Evolutionary conservation across 441 rosid genomes (phyloP), one percentile per base, ranked within the genome.

Genomic region (Dalechampia spathulata): DNA sequence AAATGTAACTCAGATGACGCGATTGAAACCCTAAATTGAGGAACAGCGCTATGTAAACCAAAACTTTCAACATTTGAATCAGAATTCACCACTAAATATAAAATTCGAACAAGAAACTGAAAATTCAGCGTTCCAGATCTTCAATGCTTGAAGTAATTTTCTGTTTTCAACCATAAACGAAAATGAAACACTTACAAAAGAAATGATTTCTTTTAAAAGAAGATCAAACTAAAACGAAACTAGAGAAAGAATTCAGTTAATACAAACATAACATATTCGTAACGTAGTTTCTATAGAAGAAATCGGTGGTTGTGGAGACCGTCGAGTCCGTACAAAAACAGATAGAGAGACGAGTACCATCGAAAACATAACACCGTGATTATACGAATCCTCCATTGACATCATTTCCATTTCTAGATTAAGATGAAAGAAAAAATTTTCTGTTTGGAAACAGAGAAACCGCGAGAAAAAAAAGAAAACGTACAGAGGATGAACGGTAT

Each of bases 311-410:
- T n/a, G 45, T 14, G 55, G 68, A 60, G 77, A 76, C 71, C 67
- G 78, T 66, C 80, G 78, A 46, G 69, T 70, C 51, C 87, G 83
- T 17, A 75, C 73, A 71, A 77, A 63, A 23, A 72, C 77, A 37
- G 82, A 57, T 58, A 76, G 67, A 57, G 74, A 70, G 26, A 73
- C 79, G 68, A 69, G 72, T 55, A 76, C 65, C 65, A 75, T 62
- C 73, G 74, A 73, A 56, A 57, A 68, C 61, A 67, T 67, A 60
- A 71, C 73, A 61, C 55, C 63, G 53, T 58, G 70, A 43, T 80
- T 76, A 61, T 64, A 66, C 69, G 78, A 77, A 58, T 72, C 81
- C 61, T 75, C 86, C 93, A 80, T 78, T 54, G 70, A 70, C 80
- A 78, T 65, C 87, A 78, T 66, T 84, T 73, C 79, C 86, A 83